Conservation (phyloP, 192 early-diverging fungal genomes). For the Mortierella hygrophila region DNA sequence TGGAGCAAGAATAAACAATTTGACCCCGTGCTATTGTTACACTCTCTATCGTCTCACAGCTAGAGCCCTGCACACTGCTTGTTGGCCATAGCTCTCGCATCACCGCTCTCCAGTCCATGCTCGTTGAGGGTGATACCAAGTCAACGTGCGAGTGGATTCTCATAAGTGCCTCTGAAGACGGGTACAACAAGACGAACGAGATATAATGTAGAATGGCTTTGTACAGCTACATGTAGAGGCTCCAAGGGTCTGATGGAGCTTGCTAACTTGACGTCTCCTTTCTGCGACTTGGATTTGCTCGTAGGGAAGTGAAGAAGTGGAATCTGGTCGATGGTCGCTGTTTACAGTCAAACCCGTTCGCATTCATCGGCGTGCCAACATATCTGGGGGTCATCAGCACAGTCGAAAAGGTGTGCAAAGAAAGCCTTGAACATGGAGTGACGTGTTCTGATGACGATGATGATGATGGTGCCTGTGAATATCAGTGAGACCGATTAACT, state of each 20-base stretch:
- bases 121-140: slow-evolving; percentile 57
- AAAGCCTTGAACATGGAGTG: too few relatives aligned
- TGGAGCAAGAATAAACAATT: neutral
- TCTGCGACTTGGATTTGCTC: neutral
- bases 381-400: slow-evolving; percentile 59
- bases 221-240: neutral
- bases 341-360: slow-evolving; percentile 55
- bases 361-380: slow-evolving; percentile 62
- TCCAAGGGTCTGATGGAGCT: neutral
- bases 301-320: slow-evolving; percentile 64
- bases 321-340: slow-evolving; percentile 67
- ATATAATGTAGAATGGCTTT: neutral
- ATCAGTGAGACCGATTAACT: neutral
- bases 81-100: slow-evolving; percentile 65
- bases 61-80: slow-evolving; percentile 59
- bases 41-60: slow-evolving; percentile 20
- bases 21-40: neutral
- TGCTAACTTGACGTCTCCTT: neutral
- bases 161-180: slow-evolving; percentile 68
- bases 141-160: slow-evolving; percentile 60
- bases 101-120: slow-evolving; percentile 57
- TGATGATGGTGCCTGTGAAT: neutral
- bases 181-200: slow-evolving; percentile 48
- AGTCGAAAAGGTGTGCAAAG: slow-evolving; percentile 31
- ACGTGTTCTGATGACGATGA: neutral